Base-by-base conservation (phyloP, 805 yeast species). In the Ogataea dorogensis region DNA sequence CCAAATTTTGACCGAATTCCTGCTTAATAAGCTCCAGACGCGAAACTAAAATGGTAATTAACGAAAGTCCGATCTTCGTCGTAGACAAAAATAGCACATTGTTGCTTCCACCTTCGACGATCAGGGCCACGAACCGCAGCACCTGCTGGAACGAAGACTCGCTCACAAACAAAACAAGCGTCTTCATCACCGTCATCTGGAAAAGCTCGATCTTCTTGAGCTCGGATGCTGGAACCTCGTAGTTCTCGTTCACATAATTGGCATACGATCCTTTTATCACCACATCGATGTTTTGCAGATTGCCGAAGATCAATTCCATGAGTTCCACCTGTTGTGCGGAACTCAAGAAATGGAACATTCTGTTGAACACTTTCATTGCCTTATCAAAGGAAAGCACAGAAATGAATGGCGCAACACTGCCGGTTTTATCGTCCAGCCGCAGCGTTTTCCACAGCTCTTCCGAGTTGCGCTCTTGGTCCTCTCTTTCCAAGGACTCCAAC, bases 21-120 rank as follows among this genome's bases (percentile, higher is more conserved):
- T 94, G 96, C 54, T 82, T 81, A 53, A 91, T 83, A 52, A 89
- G 75, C 60, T 91, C 97, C 21, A 95, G 91, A 53, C 96, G 78
- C 4, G 96, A 86, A 40, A 89, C 78, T 44, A 91, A 68, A n/a
- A 94, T 86, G 0, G 97, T 91, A 36, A 91, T 73, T 38, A 91
- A 68, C 9, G 95, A 82, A 50, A 88, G 74, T 14, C 98, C 97
- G 47, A 86, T 74, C 61, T 84, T 86, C 28, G 81, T 74, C 4
- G 82, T 74, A 4, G 76, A 67, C n/a, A 77, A 71, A 77, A 85
- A 58, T 7, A 84, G 71, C 22, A 82, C 77, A 50, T 81, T 81
- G 56, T 84, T 82, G 53, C 78, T 81, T 5, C 39, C 39, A 9
- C 25, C 29, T 40, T 77, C 79, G 36, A 86, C 74, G 50, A 87